Evolutionary conservation across 2,329 filamentous ascomycete genomes (phyloP), one percentile per base, ranked within the genome.

Genomic region (Acarospora socialis): DNA sequence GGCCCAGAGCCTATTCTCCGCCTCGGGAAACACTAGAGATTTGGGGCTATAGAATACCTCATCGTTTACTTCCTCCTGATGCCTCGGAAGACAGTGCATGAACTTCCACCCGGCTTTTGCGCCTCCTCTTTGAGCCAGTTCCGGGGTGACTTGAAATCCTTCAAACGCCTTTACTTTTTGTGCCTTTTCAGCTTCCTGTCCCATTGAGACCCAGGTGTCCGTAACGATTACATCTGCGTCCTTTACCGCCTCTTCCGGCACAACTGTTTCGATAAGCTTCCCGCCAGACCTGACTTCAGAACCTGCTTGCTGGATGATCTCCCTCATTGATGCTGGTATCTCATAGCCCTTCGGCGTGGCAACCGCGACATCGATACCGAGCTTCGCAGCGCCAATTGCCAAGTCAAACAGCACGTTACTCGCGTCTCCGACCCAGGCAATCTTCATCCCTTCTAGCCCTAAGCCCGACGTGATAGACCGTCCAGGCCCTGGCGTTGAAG

Each of bases 201-300:
- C 90, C 90, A 98, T 98, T 1, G 83, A 92, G 19, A 98, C 72
- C 90, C 90, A 98, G 1, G 90, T 98, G 50, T 98, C 90, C 1
- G 90, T 98, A 14, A 95, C 84, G 36, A 98, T 64, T 32, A 95
- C 70, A 52, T 98, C 79, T 3, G 90, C 87, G 42, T 77, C 63
- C 60, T 81, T 81, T 50, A 94, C 74, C 1, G 67, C 90, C 48
- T 92, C 81, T 52, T 90, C 81, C 0, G 87, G 90, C 1, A 79
- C 62, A 14, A 67, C 78, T 1, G 82, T 92, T 56, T 92, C 79
- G 4, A 59, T 61, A 20, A 94, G 65, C 44, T 68, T 74, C 10
- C 81, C 81, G 2, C 76, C 65, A 0, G 60, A 65, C 10, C 60
- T 46, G 4, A 77, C 61, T 4, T 68, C 66, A 10, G 65, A 48